Evolutionary conservation across 257 asterid species (phyloP).

Genomic region (Coffea canephora): DNA sequence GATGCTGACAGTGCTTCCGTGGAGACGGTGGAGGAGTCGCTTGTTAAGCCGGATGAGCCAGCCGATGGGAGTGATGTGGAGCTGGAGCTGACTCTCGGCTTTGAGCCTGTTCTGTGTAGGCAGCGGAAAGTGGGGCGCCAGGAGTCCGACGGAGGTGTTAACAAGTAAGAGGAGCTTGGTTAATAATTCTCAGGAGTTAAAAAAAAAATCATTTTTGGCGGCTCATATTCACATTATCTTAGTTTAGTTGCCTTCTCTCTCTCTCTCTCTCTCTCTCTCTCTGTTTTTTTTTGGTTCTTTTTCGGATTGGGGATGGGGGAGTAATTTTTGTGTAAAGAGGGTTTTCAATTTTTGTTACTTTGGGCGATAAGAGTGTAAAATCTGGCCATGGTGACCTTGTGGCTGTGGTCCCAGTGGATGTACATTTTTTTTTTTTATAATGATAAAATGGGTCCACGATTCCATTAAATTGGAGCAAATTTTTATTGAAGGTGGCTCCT

Average conservation of each 20-base stretch:
- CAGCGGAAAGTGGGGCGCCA: background rate
- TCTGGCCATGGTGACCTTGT: background rate
- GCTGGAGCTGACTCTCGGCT: slow-evolving; percentile 38
- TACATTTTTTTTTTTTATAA: no score
- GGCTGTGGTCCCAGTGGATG: no score
- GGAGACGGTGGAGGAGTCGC: slow-evolving; percentile 25
- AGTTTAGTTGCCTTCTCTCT: background rate
- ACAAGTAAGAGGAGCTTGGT: background rate
- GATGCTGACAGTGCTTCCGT: slow-evolving; percentile 24
- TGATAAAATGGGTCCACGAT: no score
- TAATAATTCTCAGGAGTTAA: background rate
- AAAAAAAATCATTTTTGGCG: background rate
- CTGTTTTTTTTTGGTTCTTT: background rate
- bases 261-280: no score
- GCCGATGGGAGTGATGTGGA: slow-evolving; percentile 24
- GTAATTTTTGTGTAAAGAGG: background rate
- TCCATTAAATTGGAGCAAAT: no score
- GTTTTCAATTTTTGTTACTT: background rate
- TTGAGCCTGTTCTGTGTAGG: slow-evolving; percentile 18
- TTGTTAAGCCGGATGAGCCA: slow-evolving; percentile 7
- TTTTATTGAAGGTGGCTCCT: no score
- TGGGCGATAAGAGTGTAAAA: background rate
- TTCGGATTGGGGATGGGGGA: no score
- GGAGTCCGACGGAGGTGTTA: background rate
- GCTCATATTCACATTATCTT: background rate